Evolutionary conservation across 495 filamentous ascomycete species (phyloP).

Genomic region (Tuber microsphaerosporum): DNA sequence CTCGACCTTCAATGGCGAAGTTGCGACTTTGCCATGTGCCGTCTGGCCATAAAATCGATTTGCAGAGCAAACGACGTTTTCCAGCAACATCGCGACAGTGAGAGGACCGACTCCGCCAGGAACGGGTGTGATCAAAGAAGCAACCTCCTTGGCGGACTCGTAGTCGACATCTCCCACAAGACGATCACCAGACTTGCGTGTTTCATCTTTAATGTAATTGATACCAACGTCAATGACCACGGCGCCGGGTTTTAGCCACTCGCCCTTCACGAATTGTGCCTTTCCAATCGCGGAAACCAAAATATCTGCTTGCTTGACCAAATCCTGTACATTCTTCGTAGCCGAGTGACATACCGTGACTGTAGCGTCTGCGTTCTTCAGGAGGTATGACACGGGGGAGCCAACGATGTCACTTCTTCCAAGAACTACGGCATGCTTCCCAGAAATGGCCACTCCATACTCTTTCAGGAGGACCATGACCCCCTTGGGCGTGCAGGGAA

Average conservation of each 20-base stretch:
- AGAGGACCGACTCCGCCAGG: constrained; percentile 96
- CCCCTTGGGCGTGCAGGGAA: constrained; percentile 91
- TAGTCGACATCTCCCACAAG: constrained; percentile 96
- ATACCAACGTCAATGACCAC: constrained; percentile 98
- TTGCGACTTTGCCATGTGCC: constrained; percentile 65
- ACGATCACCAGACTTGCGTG: constrained; percentile 84
- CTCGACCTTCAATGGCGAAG: constrained; percentile 68
- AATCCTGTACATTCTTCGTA: constrained; percentile 62
- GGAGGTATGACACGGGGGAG: constrained; percentile 87
- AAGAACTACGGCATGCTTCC: constrained; percentile 90
- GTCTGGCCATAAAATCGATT: constrained; percentile 73
- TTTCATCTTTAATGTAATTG: constrained; percentile 89
- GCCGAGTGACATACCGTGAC: constrained; percentile 93
- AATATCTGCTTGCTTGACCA: constrained; percentile 79
- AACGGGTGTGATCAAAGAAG: constrained; percentile 93
- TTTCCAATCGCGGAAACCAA: constrained; percentile 87
- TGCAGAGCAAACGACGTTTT: constrained; percentile 84
- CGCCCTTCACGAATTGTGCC: constrained; percentile 79
- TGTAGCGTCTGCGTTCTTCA: constrained; percentile 92
- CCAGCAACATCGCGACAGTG: constrained; percentile 94
- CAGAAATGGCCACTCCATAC: constrained; percentile 70
- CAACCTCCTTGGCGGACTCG: constrained; percentile 74
- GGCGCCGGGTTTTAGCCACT: constrained; percentile 87
- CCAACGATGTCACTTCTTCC: constrained; percentile 96
- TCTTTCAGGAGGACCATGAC: constrained; percentile 87